Base-by-base conservation (phyloP, 768 basidiomycete species). In the Grammothele lineata region DNA sequence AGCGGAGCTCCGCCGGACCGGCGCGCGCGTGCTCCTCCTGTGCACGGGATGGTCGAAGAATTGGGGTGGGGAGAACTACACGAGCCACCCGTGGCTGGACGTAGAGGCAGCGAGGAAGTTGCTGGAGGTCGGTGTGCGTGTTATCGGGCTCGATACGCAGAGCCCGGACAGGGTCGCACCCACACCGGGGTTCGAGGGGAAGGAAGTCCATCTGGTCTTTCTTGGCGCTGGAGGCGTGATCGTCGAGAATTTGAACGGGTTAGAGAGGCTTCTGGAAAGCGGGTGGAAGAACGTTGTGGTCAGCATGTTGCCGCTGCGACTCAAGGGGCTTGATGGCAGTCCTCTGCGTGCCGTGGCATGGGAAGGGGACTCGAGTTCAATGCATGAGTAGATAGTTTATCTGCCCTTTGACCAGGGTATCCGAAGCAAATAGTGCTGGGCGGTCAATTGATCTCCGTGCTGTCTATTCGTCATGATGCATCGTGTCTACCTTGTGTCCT, bases 341-440 rank as follows among this genome's bases (percentile, higher is more conserved):
- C 86, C 86, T 1, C 68, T 85, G n/a, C 72, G 86, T 51, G 87
- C 84, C 4, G 80, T 80, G 50, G 86, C 80, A 7, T 80, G 75
- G 76, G 43, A 48, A 18, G 50, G 53, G n/a, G n/a, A n/a, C n/a
- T n/a, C n/a, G n/a, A n/a, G n/a, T n/a, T n/a, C n/a, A n/a, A n/a
- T n/a, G n/a, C n/a, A n/a, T n/a, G n/a, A n/a, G n/a, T n/a, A n/a
- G n/a, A n/a, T n/a, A n/a, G n/a, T n/a, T n/a, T n/a, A n/a, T n/a
- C n/a, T n/a, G n/a, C n/a, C n/a, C n/a, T n/a, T n/a, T n/a, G n/a
- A n/a, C n/a, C n/a, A n/a, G n/a, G n/a, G n/a, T n/a, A n/a, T n/a
- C n/a, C n/a, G n/a, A n/a, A n/a, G n/a, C n/a, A n/a, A n/a, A n/a
- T n/a, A n/a, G n/a, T n/a, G n/a, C n/a, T n/a, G n/a, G n/a, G n/a